Base-by-base conservation (phyloP, 805 yeast genomes). In the Spathaspora girioi region DNA sequence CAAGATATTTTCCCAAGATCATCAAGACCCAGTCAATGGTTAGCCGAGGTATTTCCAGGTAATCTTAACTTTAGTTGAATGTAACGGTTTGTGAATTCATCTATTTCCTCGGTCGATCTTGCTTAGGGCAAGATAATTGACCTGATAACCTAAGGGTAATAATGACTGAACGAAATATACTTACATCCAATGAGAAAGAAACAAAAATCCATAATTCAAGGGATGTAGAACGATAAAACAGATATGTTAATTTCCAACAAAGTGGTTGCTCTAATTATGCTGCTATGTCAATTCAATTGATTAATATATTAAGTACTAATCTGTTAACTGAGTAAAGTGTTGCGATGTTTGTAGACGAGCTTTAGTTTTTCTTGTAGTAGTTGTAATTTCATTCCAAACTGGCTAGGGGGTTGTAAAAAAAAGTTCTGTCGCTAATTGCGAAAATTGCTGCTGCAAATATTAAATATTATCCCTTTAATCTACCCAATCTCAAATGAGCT, bases 151-250 rank as follows among this genome's bases (percentile, higher is more conserved):
- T 10, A 31, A 14, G 12, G 12, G 10, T 10, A 31, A 31, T 27
- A 11, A 27, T 27, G 31, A 31, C 35, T 11, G 12, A 31, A 31
- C 8, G 35, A 31, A 18, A 27, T 15, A 29, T 56, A 67, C 71
- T 38, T 63, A 67, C 71, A 63, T 46, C 73, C 73, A 48, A 69
- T 49, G 44, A 69, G 63, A 55, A 69, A 67, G 56, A 69, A 68
- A 52, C 63, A 56, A 53, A 63, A 66, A 48, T 66, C 71, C 69
- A 66, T 67, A 12, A n/a, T 47, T 38, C 8, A 19, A 46, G 40
- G 40, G 40, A n/a, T 14, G 40, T 35, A n/a, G 35, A 31, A 5
- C 9, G 8, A 31, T 31, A 11, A 10, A 23, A 23, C 6, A 23
- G 26, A 23, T 23, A 23, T 23, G 26, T 23, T 23, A 23, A 23